A percentile compares a stretch with the other conserved stretches of the same genome.
These are phyloP conservation scores for Penicillium sp. DNA, from an alignment of 2,329 filamentous ascomycete species.

Conservation along the genomic window DNA sequence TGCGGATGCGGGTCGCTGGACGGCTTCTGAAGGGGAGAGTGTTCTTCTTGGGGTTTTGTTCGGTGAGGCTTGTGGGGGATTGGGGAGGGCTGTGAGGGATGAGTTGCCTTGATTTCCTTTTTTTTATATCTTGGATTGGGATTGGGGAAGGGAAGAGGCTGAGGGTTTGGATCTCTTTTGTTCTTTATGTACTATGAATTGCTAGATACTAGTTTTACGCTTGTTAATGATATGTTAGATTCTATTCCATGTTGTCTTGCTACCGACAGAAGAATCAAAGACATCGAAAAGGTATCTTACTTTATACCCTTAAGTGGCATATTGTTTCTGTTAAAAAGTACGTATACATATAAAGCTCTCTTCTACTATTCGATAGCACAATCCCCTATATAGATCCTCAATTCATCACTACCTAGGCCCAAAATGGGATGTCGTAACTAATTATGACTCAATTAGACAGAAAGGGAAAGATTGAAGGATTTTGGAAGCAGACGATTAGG, in stretches of 20 bases:
- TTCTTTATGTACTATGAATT: constrained; percentile 2
- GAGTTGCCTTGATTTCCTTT: constrained; percentile 13
- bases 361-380: too few relatives aligned
- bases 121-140: too few relatives aligned
- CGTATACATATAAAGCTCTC: too few relatives aligned
- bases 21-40: constrained; percentile 71
- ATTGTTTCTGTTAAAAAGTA: too few relatives aligned
- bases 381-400: too few relatives aligned
- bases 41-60: constrained; percentile 77
- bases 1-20: constrained; percentile 71
- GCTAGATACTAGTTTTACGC: constrained; percentile 3
- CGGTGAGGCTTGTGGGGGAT: constrained; percentile 53
- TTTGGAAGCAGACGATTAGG: too few relatives aligned
- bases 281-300: too few relatives aligned
- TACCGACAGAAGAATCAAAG: not conserved
- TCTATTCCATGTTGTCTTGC: not conserved
- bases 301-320: too few relatives aligned
- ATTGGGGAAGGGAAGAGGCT: not conserved
- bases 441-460: too few relatives aligned
- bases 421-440: too few relatives aligned
- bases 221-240: constrained; percentile 5
- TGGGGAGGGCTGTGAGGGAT: constrained; percentile 15
- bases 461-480: too few relatives aligned
- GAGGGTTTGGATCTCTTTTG: not conserved
- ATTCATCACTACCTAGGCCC: too few relatives aligned